Evolutionary conservation across 768 basidiomycete genomes (phyloP).

Genomic region (Panus rudis): DNA sequence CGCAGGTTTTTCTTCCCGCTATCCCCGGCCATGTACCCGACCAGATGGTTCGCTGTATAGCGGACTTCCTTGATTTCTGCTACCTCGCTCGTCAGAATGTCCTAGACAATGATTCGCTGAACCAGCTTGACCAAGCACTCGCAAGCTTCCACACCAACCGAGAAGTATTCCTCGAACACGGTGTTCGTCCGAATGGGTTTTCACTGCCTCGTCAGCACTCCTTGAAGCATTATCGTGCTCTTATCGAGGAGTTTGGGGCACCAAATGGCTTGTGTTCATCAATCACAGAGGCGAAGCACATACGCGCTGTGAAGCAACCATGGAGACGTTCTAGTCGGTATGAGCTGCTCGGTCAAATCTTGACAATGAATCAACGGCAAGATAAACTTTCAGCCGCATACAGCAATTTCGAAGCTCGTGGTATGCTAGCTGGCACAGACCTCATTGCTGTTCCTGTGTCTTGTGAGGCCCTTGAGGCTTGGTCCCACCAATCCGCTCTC

Average conservation of each 20-base stretch:
- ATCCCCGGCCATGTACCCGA: conserved; percentile 8
- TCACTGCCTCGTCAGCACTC: conserved; percentile 18
- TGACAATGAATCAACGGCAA: conserved; percentile 5
- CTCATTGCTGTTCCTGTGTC: background rate
- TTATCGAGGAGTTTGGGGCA: conserved; percentile 18
- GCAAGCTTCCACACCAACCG: conserved; percentile 5
- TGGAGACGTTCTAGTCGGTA: conserved; percentile 11
- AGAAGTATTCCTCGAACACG: conserved; percentile 8
- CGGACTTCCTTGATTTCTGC: conserved; percentile 13
- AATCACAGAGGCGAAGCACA: conserved; percentile 11
- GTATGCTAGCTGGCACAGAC: conserved; percentile 1
- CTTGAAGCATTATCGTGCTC: conserved; percentile 16
- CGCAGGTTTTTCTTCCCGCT: conserved; percentile 15
- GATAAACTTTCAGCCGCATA: conserved; percentile 6
- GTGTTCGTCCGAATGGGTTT: conserved; percentile 8
- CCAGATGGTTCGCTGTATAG: conserved; percentile 7
- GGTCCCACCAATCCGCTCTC: too few relatives aligned
- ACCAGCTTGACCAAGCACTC: conserved; percentile 8
- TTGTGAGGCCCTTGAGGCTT: too few relatives aligned
- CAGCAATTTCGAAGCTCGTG: conserved; percentile 5
- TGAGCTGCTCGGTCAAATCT: conserved; percentile 9
- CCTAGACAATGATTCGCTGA: background rate
- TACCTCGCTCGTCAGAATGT: conserved; percentile 9
- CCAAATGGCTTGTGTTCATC: conserved; percentile 17
- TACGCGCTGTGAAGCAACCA: conserved; percentile 11